phyloP scores from a whole-genome alignment of 495 filamentous ascomycete species.

The Oidiodendron maius region DNA sequence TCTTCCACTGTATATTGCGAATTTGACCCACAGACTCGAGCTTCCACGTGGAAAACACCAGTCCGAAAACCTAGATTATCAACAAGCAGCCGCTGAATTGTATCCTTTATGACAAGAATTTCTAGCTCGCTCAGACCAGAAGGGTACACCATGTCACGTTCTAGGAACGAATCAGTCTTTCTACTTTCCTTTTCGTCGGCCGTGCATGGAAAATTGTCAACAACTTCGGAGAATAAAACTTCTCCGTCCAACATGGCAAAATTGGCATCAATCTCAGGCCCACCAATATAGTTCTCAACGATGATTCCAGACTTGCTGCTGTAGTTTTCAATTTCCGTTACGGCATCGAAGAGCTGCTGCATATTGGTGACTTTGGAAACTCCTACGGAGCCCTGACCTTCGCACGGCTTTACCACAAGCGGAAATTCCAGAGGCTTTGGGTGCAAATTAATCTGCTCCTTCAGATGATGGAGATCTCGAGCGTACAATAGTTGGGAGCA shows the following conservation, averaged over 20 bases:
- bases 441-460: background rate
- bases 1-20: too few species aligned
- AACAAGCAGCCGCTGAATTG: too few species aligned
- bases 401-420: background rate
- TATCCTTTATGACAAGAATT: too few species aligned
- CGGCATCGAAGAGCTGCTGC: background rate
- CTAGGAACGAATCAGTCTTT: conserved; percentile 5
- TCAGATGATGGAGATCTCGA: background rate
- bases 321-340: background rate
- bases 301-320: background rate
- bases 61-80: too few species aligned
- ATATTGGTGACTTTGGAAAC: conserved; percentile 1
- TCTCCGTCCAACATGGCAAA: conserved; percentile 28
- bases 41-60: too few species aligned
- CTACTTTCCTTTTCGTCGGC: conserved; percentile 20
- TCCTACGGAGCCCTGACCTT: background rate
- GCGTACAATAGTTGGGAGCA: too few species aligned
- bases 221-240: conserved; percentile 29
- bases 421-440: background rate
- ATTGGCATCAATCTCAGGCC: conserved; percentile 33
- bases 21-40: too few species aligned
- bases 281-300: conserved; percentile 26
- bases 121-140: too few species aligned
- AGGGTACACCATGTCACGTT: conserved; percentile 6
- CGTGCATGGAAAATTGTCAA: conserved; percentile 28